Percentiles rank a stretch among this genome's conserved stretches.
Evolutionary conservation across 768 basidiomycete species (phyloP).

Genomic region (Pholiota molesta): DNA sequence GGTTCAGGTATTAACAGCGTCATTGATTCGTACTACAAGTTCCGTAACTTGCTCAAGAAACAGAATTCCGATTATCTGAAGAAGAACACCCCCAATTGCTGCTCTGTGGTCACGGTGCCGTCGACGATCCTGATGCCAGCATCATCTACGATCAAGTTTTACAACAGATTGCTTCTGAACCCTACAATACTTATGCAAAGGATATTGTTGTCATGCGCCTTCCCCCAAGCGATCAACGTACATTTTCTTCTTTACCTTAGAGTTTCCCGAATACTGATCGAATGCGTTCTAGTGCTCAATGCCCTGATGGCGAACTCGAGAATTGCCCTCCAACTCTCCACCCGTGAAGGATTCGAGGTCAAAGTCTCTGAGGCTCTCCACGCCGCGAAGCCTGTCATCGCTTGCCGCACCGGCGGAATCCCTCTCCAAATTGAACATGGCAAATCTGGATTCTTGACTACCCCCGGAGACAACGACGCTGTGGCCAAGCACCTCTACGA

Average conservation of each 20-base stretch:
- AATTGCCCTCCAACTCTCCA: slow-evolving; percentile 89
- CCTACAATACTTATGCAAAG: slow-evolving; percentile 54
- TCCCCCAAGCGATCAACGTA: slow-evolving; percentile 85
- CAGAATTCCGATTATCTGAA: slow-evolving; percentile 43
- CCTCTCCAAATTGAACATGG: slow-evolving; percentile 90
- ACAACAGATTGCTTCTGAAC: slow-evolving; percentile 54
- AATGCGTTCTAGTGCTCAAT: slow-evolving; percentile 63
- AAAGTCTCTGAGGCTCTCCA: slow-evolving; percentile 97
- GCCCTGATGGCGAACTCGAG: slow-evolving; percentile 87
- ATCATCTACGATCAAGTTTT: slow-evolving; percentile 86
- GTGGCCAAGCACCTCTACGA: slow-evolving; percentile 80
- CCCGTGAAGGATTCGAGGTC: slow-evolving; percentile 96
- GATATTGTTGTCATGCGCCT: slow-evolving; percentile 79
- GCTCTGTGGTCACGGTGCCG: slow-evolving; percentile 89
- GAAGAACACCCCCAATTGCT: slow-evolving; percentile 74
- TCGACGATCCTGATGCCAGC: slow-evolving; percentile 94
- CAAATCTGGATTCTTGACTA: slow-evolving; percentile 85
- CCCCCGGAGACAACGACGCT: slow-evolving; percentile 71
- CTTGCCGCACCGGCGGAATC: slow-evolving; percentile 87
- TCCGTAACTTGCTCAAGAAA: slow-evolving; percentile 66
- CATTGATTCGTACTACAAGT: slow-evolving; percentile 84
- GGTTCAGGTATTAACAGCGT: slow-evolving; percentile 78
- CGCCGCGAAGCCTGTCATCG: slow-evolving; percentile 85
- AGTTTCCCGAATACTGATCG: slow-evolving; percentile 23
- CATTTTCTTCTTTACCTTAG: slow-evolving; percentile 39